These are phyloP conservation scores for Pyrus communis DNA, from an alignment of 306 rosid genomes.

Conservation along the genomic window DNA sequence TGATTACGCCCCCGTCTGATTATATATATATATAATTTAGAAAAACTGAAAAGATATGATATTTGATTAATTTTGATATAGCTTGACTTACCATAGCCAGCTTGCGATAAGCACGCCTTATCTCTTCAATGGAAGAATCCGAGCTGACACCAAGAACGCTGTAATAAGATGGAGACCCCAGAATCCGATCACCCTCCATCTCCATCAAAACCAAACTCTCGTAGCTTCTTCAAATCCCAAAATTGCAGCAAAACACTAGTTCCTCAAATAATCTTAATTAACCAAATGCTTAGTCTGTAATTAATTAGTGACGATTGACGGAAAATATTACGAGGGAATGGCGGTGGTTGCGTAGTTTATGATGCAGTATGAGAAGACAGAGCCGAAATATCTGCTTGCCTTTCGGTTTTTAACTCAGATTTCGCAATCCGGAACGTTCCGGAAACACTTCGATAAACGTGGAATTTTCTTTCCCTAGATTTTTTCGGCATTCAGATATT, in stretches of 20 bases:
- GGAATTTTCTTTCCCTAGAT: background rate
- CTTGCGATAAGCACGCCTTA: slow-evolving; percentile 70
- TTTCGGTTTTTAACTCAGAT: background rate
- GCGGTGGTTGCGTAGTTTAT: background rate
- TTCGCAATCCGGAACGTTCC: background rate
- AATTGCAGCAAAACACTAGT: background rate
- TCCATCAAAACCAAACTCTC: background rate
- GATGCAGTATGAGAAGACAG: background rate
- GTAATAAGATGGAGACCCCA: slow-evolving; percentile 34
- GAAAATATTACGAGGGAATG: background rate
- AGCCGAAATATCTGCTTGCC: background rate
- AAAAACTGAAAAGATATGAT: background rate
- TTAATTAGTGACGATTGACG: too few relatives aligned
- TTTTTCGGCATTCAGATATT: background rate
- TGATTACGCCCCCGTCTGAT: background rate
- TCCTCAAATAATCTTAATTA: background rate
- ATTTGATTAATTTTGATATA: background rate
- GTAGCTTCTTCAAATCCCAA: background rate
- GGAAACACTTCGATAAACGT: background rate
- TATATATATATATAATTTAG: background rate
- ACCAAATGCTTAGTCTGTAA: background rate
- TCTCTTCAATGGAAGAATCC: slow-evolving; percentile 46
- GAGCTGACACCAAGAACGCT: slow-evolving; percentile 54
- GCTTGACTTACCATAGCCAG: slow-evolving; percentile 55
- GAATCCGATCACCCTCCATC: slow-evolving; percentile 19